phyloP scores from a whole-genome alignment of 768 basidiomycete species.

The Xerocomus spinulosus region DNA sequence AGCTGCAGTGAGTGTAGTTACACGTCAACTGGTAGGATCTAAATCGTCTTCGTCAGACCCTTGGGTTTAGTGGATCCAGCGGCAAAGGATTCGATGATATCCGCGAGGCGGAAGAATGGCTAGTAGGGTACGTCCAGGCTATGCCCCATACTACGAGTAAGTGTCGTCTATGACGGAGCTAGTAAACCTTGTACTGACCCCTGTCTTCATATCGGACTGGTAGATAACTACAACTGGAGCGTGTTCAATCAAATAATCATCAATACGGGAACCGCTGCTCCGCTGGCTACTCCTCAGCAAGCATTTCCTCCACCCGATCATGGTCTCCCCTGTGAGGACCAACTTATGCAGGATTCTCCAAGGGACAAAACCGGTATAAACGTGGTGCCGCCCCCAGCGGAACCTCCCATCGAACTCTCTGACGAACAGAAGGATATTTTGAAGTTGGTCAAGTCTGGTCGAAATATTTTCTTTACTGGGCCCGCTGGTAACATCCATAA shows the following conservation, averaged over 20 bases:
- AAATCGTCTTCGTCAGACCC: constrained; percentile 16
- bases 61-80: constrained; percentile 29
- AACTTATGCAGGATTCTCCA: not conserved
- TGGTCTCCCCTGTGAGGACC: not conserved
- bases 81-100: constrained; percentile 31
- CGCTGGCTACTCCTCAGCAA: constrained; percentile 5
- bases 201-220: not conserved
- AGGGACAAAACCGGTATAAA: not conserved
- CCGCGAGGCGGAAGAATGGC: constrained; percentile 25
- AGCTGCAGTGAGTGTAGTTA: constrained; percentile 18
- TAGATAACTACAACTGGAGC: constrained; percentile 20
- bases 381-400: not conserved
- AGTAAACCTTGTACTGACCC: not conserved
- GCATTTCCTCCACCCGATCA: not conserved
- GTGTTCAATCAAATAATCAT: constrained; percentile 5
- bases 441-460: constrained; percentile 44
- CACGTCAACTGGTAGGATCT: not conserved
- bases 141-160: constrained; percentile 17
- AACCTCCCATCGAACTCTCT: constrained; percentile 24
- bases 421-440: constrained; percentile 42
- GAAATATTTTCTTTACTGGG: constrained; percentile 72
- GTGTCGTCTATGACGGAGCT: not conserved
- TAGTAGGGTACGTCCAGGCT: constrained; percentile 7
- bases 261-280: not conserved
- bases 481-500: constrained; percentile 50